phyloP scores from a whole-genome alignment of 2,329 filamentous ascomycete species.

The Mollisia scopiformis region DNA sequence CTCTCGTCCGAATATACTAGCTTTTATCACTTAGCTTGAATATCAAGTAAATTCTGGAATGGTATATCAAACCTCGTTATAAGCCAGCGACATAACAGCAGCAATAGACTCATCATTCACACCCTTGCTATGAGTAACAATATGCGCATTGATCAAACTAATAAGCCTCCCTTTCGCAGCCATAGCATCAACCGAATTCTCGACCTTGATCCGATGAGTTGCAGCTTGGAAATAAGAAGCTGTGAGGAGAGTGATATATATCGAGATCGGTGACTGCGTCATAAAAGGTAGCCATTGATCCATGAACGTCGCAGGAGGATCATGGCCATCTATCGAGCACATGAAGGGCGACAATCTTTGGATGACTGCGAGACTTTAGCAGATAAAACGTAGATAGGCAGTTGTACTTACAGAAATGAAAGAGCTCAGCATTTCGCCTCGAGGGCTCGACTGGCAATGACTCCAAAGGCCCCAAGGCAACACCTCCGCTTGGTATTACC shows the following conservation, averaged over 20 bases:
- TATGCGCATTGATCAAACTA: conserved; percentile 33
- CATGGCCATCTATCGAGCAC: conserved; percentile 36
- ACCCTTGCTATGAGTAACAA: conserved; percentile 21
- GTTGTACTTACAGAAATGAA: conserved; percentile 36
- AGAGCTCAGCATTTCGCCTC: conserved; percentile 30
- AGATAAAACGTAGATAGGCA: background rate
- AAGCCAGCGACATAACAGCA: conserved; percentile 36
- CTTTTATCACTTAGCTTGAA: conserved; percentile 4
- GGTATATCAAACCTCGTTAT: conserved; percentile 35
- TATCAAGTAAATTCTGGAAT: too few relatives aligned
- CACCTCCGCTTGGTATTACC: conserved; percentile 10
- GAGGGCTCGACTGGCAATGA: conserved; percentile 30
- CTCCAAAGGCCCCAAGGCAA: conserved; percentile 43
- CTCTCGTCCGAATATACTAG: conserved; percentile 33
- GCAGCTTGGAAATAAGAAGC: conserved; percentile 35
- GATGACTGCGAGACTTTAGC: conserved; percentile 24
- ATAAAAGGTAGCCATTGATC: conserved; percentile 35
- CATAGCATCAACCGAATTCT: conserved; percentile 33
- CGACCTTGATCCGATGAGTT: conserved; percentile 22
- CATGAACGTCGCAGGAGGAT: conserved; percentile 30
- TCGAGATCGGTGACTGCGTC: conserved; percentile 37
- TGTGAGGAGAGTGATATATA: conserved; percentile 36
- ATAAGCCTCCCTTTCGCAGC: conserved; percentile 33
- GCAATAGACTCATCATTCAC: conserved; percentile 34
- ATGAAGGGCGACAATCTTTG: conserved; percentile 36